These are phyloP conservation scores for Alliaria petiolata DNA, from an alignment of 345 rosid species.

Conservation along the genomic window DNA sequence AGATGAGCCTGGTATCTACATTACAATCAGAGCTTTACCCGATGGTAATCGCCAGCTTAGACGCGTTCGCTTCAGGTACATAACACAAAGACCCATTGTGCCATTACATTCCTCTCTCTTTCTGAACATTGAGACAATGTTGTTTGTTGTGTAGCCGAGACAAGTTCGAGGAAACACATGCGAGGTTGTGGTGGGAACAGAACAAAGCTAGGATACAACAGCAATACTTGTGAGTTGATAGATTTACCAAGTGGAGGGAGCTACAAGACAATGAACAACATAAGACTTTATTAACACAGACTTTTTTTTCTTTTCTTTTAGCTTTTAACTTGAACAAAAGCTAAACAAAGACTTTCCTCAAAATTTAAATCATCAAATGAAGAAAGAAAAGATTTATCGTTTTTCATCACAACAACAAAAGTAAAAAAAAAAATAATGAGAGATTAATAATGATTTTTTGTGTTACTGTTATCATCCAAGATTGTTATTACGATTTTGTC, in stretches of 20 bases:
- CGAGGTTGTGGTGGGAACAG: slow-evolving; percentile 93
- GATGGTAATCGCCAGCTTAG: slow-evolving; percentile 80
- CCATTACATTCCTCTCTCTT: neutral
- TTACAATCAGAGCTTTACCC: slow-evolving; percentile 69
- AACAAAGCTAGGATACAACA: slow-evolving; percentile 85
- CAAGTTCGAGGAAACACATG: slow-evolving; percentile 73
- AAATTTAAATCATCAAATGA: too few species aligned
- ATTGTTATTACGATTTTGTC: too few species aligned
- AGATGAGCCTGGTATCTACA: slow-evolving; percentile 88
- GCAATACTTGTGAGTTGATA: slow-evolving; percentile 60
- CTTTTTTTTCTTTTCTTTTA: too few species aligned
- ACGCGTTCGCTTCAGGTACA: slow-evolving; percentile 88
- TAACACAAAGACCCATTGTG: neutral
- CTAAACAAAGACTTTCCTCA: neutral
- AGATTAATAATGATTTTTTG: too few species aligned
- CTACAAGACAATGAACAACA: neutral
- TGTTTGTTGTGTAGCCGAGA: slow-evolving; percentile 58
- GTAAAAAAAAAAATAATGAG: too few species aligned
- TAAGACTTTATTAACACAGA: neutral
- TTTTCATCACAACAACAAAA: too few species aligned
- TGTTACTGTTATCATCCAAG: too few species aligned
- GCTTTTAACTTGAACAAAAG: neutral
- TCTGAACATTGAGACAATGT: neutral
- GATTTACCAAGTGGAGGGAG: slow-evolving; percentile 9
- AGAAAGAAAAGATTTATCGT: too few species aligned